Percentiles rank a stretch among this genome's conserved stretches.
Evolutionary conservation across 805 yeast species (phyloP).

Genomic region (Candida multigemmis): DNA sequence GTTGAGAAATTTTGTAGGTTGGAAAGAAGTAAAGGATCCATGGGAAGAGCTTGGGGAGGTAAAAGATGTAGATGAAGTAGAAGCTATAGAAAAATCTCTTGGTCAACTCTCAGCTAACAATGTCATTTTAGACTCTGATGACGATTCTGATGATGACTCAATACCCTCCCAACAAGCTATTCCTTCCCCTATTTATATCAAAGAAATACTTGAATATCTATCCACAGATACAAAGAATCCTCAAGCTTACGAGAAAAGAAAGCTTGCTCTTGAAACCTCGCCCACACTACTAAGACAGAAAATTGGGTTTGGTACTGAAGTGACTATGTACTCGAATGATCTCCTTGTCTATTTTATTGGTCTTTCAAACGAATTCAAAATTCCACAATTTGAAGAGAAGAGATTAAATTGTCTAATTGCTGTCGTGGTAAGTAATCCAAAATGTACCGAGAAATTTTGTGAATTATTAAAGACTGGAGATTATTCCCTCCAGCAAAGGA

Average conservation of each 20-base stretch:
- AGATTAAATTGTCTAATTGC: slow-evolving; percentile 60
- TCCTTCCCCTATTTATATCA: slow-evolving; percentile 55
- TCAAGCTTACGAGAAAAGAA: slow-evolving; percentile 40
- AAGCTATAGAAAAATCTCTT: slow-evolving; percentile 5
- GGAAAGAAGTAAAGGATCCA: background rate
- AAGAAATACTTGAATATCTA: slow-evolving; percentile 58
- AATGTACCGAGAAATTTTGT: slow-evolving; percentile 35
- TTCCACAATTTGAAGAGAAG: slow-evolving; percentile 52
- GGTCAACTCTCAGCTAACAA: background rate
- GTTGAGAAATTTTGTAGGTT: background rate
- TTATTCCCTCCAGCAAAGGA: slow-evolving; percentile 70
- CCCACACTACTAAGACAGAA: slow-evolving; percentile 62
- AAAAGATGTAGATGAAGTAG: background rate
- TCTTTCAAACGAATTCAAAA: slow-evolving; percentile 47
- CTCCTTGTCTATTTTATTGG: slow-evolving; percentile 44
- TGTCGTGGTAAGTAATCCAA: slow-evolving; percentile 42
- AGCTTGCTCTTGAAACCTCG: slow-evolving; percentile 40
- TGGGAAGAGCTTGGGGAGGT: background rate
- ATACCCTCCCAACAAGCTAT: slow-evolving; percentile 36
- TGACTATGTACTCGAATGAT: slow-evolving; percentile 25
- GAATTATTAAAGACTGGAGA: slow-evolving; percentile 58
- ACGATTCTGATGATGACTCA: slow-evolving; percentile 10
- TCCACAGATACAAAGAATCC: slow-evolving; percentile 34
- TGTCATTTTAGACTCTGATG: background rate
- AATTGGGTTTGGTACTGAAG: slow-evolving; percentile 49